Conservation (phyloP, 345 rosid species). For the Barbarea vulgaris region DNA sequence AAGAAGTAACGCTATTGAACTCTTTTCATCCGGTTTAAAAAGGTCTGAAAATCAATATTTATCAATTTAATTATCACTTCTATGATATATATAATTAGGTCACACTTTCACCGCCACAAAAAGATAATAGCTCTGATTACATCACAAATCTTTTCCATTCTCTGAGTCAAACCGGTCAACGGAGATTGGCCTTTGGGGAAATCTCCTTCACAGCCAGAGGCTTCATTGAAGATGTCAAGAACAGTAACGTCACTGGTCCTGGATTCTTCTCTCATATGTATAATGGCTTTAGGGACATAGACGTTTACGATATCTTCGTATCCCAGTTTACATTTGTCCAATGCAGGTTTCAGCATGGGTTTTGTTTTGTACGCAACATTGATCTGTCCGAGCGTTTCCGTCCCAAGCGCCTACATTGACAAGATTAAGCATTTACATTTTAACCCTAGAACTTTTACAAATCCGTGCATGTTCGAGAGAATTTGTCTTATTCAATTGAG, state of each 20-base stretch:
- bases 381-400: slow-evolving; percentile 28
- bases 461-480: background rate
- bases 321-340: slow-evolving; percentile 38
- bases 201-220: slow-evolving; percentile 31
- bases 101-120: background rate
- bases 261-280: slow-evolving; percentile 42
- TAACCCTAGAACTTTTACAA: background rate
- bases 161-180: slow-evolving; percentile 34
- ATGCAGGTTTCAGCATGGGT: slow-evolving; percentile 32
- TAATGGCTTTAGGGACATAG: slow-evolving; percentile 35
- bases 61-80: background rate
- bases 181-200: slow-evolving; percentile 34
- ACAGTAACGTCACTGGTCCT: slow-evolving; percentile 40
- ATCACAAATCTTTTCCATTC: slow-evolving; percentile 37
- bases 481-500: background rate
- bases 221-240: slow-evolving; percentile 40
- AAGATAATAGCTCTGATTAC: slow-evolving; percentile 45
- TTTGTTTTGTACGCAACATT: slow-evolving; percentile 25
- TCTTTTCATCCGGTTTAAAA: background rate
- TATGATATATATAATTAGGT: background rate
- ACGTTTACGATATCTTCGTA: slow-evolving; percentile 47
- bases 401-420: slow-evolving; percentile 6
- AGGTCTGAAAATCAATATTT: background rate
- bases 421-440: background rate
- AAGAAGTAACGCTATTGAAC: background rate